Conservation (phyloP, 2,329 filamentous ascomycete species). For the Colletotrichum sp. region DNA sequence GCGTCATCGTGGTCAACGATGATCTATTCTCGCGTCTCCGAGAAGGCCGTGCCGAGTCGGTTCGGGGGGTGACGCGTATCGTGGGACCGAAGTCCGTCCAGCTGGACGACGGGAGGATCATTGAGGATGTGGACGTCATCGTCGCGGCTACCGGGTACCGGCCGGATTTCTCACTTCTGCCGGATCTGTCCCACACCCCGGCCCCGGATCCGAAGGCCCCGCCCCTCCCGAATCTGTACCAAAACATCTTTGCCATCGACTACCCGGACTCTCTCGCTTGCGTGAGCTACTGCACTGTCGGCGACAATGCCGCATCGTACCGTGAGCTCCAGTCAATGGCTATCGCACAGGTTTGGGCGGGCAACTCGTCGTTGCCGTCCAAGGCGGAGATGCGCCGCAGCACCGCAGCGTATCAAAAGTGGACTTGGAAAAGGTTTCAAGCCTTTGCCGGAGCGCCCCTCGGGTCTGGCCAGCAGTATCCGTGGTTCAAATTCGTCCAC, state of each 20-base stretch:
- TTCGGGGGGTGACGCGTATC: conserved; percentile 18
- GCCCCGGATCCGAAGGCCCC: conserved; percentile 28
- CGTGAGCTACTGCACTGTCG: conserved; percentile 39
- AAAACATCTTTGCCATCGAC: conserved; percentile 48
- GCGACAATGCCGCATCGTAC: conserved; percentile 37
- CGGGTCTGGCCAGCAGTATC: conserved; percentile 32
- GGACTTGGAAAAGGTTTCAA: conserved; percentile 32
- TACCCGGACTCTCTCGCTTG: conserved; percentile 49
- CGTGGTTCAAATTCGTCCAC: conserved; percentile 45
- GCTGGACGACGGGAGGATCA: conserved; percentile 29
- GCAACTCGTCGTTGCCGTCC: conserved; percentile 37
- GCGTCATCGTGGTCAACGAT: not conserved
- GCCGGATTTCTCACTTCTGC: conserved; percentile 31
- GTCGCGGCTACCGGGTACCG: conserved; percentile 40
- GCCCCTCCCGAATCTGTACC: conserved; percentile 41
- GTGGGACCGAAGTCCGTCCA: conserved; percentile 27
- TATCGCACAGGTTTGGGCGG: conserved; percentile 30
- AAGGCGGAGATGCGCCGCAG: conserved; percentile 37
- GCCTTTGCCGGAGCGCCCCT: conserved; percentile 27
- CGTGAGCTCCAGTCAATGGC: conserved; percentile 49
- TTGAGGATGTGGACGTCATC: conserved; percentile 32
- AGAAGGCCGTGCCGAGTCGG: not conserved
- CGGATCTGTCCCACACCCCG: conserved; percentile 27
- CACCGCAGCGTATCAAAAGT: conserved; percentile 36
- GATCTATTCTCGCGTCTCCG: not conserved